Evolutionary conservation across 169 alveolate genomes (phyloP).

Genomic region (Plasmodium fragile): DNA sequence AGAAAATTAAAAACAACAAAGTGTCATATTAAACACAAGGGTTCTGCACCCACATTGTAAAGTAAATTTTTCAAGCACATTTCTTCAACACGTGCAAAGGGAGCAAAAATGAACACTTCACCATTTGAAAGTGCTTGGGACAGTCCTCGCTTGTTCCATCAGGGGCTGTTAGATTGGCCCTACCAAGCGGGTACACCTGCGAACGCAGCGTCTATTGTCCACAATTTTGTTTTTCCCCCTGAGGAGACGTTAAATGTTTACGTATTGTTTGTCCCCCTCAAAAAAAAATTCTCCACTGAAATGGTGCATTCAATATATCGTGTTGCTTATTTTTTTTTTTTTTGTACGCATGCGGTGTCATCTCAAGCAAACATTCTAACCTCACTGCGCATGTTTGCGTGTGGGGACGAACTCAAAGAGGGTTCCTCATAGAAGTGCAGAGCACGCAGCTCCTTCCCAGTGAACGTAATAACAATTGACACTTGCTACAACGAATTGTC

Average conservation of each 20-base stretch:
- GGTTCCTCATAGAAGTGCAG: neutral
- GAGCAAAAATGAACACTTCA: neutral
- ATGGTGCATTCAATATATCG: neutral
- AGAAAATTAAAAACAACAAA: neutral
- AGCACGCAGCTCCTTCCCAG: neutral
- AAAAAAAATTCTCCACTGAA: neutral
- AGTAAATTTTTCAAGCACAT: neutral
- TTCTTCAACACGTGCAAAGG: neutral
- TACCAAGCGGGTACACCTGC: neutral
- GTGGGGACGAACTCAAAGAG: neutral
- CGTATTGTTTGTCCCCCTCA: neutral
- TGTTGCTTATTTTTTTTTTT: neutral
- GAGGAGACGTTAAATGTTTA: neutral
- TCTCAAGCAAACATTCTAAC: neutral
- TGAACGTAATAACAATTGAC: neutral
- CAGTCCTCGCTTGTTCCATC: neutral
- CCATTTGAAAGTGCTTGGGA: neutral
- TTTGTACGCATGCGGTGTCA: neutral
- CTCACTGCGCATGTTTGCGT: neutral
- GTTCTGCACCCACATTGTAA: neutral
- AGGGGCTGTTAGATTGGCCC: neutral
- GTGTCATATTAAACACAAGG: neutral
- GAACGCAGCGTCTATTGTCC: neutral
- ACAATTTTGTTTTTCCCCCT: neutral
- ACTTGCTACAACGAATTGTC: neutral